Evolutionary conservation across 2,329 filamentous ascomycete species (phyloP), one percentile per base, ranked within the genome.

Genomic region (Fulvia fulva): DNA sequence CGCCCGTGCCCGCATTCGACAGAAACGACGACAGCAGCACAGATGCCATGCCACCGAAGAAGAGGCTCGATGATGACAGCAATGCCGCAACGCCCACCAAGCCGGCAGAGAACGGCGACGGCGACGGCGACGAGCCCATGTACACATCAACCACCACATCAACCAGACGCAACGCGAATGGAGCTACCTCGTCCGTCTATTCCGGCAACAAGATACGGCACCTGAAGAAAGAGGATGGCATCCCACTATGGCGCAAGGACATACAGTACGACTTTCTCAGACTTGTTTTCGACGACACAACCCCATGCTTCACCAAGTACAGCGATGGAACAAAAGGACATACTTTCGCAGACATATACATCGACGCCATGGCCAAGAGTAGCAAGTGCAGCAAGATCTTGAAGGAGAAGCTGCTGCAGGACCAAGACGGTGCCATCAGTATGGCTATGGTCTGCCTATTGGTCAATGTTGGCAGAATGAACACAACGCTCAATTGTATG

Each of bases 381-480:
- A 97, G 91, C 81, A 99, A 99, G 80, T 97, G 93, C 26, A 97
- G 94, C 81, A 97, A 97, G 77, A 94, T 99, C 51, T 81, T 99
- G 63, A 91, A 96, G 74, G 94, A 99, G 76, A 97, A 99, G 79
- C 82, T 99, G 64, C 82, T 96, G 69, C 94, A 88, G 66, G 94
- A 99, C 73, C 87, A 90, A 69, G 87, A 91, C 64, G 92, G 92
- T 22, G 94, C 93, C 34, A 91, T 96, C 74, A 93, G 91, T 70
- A 99, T 99, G 94, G 94, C 94, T 54, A 99, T 99, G 94, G 93
- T 99, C 59, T 99, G 94, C 75, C 79, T 99, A 64, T 78, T 99
- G 68, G 94, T 99, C 73, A 99, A 99, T 71, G 90, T 99, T 63
- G 94, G 94, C 58, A 84, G 94, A 63, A 99, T 99, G 94, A 99